phyloP scores from a whole-genome alignment of 1,284 basidiomycete species.

The Waitea zeae region DNA sequence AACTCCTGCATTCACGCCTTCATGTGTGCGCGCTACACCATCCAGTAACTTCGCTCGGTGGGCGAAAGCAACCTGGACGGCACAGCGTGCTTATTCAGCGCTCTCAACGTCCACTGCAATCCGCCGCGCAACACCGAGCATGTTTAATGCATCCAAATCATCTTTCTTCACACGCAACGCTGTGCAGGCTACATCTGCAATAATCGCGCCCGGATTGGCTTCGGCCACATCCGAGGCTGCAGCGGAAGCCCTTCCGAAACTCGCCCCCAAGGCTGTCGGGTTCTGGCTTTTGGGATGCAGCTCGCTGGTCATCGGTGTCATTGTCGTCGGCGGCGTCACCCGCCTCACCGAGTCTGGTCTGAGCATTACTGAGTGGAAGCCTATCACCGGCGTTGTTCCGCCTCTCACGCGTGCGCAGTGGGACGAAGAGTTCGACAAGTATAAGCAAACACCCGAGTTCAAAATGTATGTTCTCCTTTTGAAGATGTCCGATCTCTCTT shows the following conservation, averaged over 20 bases:
- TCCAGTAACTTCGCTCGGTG: too few relatives aligned
- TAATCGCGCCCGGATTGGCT: too few relatives aligned
- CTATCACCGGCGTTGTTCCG: slow-evolving; percentile 80
- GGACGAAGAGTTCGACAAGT: slow-evolving; percentile 88
- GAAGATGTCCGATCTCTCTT: slow-evolving; percentile 17
- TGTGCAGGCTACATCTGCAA: too few relatives aligned
- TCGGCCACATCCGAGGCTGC: too few relatives aligned
- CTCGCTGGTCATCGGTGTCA: slow-evolving; percentile 76
- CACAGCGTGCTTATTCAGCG: too few relatives aligned
- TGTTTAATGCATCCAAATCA: too few relatives aligned
- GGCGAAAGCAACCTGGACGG: too few relatives aligned
- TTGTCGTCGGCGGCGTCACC: slow-evolving; percentile 93
- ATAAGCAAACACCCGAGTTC: slow-evolving; percentile 91
- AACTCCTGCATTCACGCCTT: too few relatives aligned
- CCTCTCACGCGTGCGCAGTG: slow-evolving; percentile 69
- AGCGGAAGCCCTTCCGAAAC: slow-evolving; percentile 31
- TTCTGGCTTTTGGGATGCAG: slow-evolving; percentile 77
- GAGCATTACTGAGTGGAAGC: slow-evolving; percentile 96
- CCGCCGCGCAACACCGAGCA: too few relatives aligned
- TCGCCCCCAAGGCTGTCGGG: slow-evolving; percentile 63
- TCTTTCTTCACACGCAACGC: too few relatives aligned
- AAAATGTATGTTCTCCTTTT: slow-evolving; percentile 40
- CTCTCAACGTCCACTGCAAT: too few relatives aligned
- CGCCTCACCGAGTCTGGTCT: slow-evolving; percentile 95
- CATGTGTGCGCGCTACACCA: too few relatives aligned